Evolutionary conservation across 306 rosid species (phyloP), one percentile per base, ranked within the genome.

Genomic region (Trifolium subterraneum): DNA sequence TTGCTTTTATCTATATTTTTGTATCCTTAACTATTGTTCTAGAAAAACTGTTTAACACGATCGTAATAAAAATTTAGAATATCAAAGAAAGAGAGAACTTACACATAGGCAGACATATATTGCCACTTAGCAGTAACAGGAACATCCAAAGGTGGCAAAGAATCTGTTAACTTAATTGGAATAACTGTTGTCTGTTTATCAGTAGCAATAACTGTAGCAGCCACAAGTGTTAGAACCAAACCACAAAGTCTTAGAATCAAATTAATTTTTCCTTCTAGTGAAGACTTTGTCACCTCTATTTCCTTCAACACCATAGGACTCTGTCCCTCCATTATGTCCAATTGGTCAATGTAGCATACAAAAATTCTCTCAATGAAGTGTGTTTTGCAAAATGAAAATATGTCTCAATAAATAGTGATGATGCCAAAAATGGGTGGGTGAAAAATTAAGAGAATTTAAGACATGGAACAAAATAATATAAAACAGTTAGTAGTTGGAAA

Each of bases 71-170:
- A 44, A 44, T 44, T 51, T 18, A 51, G 58, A 51, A 50, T 11
- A 7, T 56, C 8, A 23, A 5, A 12, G 18, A 60, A 29, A 60
- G 18, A 29, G 42, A 60, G 19, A 61, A 77, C 91, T 78, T 83
- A 92, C 98, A 73, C 73, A 65, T 78, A 79, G 29, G 93, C 92
- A 78, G 98, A 88, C 48, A 86, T 9, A 81, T 93, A 83, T 36
- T 78, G 86, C 91, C 90, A 93, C 74, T 90, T 85, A 27, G 98
- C 95, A 27, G 87, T 18, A 29, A 71, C 87, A 9, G 92, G 72
- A 83, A 88, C 42, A 72, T 80, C 3, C 14, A 93, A 6, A 71
- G 92, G 83, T 22, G 94, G 90, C 41, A 86, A 52, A 38, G 82
- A 59, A 25, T 83, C 78, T 7, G 71, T 1, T 35, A 90, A 0